Evolutionary conservation across 1,284 basidiomycete species (phyloP).

Genomic region (Trichosporon sp.): DNA sequence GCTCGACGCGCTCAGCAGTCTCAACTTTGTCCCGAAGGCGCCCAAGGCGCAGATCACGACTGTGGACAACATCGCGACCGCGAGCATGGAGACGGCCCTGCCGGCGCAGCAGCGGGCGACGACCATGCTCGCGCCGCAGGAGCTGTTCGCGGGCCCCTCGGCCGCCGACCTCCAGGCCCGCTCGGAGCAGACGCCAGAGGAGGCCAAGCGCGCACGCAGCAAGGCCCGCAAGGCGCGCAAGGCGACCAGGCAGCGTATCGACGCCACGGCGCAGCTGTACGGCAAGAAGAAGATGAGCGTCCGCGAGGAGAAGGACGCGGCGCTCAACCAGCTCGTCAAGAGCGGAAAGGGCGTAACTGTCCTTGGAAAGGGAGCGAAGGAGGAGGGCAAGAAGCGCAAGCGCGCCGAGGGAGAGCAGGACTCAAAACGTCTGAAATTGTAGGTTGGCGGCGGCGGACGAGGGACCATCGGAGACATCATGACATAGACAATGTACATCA

Average conservation of each 20-base stretch:
- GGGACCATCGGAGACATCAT: not conserved
- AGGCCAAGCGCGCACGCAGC: slow-evolving; percentile 68
- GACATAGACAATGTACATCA: slow-evolving; percentile 4
- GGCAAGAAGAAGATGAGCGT: slow-evolving; percentile 53
- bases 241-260: slow-evolving; percentile 64
- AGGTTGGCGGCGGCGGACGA: not conserved
- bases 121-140: slow-evolving; percentile 88
- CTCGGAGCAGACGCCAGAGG: slow-evolving; percentile 75
- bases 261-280: slow-evolving; percentile 63
- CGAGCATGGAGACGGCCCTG: slow-evolving; percentile 84
- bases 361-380: slow-evolving; percentile 62
- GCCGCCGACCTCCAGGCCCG: slow-evolving; percentile 57
- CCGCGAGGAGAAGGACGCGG: slow-evolving; percentile 75
- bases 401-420: slow-evolving; percentile 27
- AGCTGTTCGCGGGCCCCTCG: slow-evolving; percentile 64
- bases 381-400: slow-evolving; percentile 41
- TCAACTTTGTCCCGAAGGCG: slow-evolving; percentile 91
- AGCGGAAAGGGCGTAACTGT: slow-evolving; percentile 74
- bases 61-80: slow-evolving; percentile 73
- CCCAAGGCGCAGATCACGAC: slow-evolving; percentile 87
- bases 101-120: slow-evolving; percentile 71
- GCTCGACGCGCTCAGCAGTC: slow-evolving; percentile 88
- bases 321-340: slow-evolving; percentile 71
- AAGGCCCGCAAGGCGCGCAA: slow-evolving; percentile 71
- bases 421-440: slow-evolving; percentile 42